These are phyloP conservation scores for Deuterostichococcus epilithicus DNA, from an alignment of 139 green algal species.

Conservation along the genomic window DNA sequence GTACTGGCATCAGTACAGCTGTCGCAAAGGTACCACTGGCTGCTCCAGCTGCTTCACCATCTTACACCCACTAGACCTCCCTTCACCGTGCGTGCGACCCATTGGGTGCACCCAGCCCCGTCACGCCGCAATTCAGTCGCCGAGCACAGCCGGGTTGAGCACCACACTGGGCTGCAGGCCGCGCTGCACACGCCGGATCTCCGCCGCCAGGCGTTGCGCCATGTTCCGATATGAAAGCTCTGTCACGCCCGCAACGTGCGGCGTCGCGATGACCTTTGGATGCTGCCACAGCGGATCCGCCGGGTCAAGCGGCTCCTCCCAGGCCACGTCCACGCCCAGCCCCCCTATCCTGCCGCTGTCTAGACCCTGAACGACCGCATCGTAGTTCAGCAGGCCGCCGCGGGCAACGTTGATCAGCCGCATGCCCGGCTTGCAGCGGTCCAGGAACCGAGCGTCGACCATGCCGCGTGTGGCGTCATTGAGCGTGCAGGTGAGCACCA, in stretches of 20 bases:
- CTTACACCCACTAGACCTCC: too few relatives aligned
- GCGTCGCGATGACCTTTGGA: constrained; percentile 46
- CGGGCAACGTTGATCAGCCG: constrained; percentile 59
- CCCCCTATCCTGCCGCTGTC: constrained; percentile 36
- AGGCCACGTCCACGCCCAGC: constrained; percentile 59
- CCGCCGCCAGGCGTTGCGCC: constrained; percentile 42
- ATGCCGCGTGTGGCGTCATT: constrained; percentile 35
- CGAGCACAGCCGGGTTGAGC: constrained; percentile 10
- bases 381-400: constrained; percentile 57
- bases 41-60: too few relatives aligned
- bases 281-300: constrained; percentile 33
- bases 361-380: constrained; percentile 34
- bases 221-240: constrained; percentile 56
- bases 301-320: constrained; percentile 52
- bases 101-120: too few relatives aligned
- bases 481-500: constrained; percentile 46
- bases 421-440: constrained; percentile 37
- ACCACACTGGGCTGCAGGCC: constrained; percentile 12
- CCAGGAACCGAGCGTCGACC: constrained; percentile 40
- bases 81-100: too few relatives aligned
- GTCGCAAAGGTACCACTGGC: too few relatives aligned
- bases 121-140: too few relatives aligned
- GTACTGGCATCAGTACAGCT: too few relatives aligned
- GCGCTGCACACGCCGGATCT: constrained; percentile 12
- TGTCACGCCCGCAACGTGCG: constrained; percentile 68